Evolutionary conservation across 805 yeast species (phyloP).

Genomic region (Candida lessepsii): DNA sequence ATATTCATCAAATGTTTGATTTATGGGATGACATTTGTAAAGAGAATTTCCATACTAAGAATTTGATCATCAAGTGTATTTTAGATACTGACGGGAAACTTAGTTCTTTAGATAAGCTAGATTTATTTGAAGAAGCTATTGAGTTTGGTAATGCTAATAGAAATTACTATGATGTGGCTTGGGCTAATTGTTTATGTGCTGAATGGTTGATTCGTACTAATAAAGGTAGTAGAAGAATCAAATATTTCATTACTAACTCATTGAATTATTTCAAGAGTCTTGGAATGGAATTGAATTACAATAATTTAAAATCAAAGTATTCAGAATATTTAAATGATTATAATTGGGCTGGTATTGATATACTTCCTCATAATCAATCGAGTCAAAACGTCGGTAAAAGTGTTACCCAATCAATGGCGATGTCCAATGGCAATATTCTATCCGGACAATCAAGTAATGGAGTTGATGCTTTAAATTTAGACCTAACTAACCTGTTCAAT

Average conservation of each 20-base stretch:
- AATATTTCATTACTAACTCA: slow-evolving; percentile 37
- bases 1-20: slow-evolving; percentile 24
- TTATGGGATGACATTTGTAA: slow-evolving; percentile 38
- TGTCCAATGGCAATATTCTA: background rate
- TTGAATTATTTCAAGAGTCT: slow-evolving; percentile 30
- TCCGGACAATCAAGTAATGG: background rate
- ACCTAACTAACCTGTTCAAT: background rate
- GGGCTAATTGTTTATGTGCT: slow-evolving; percentile 43
- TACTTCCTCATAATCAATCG: background rate
- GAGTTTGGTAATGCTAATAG: slow-evolving; percentile 31
- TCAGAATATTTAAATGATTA: slow-evolving; percentile 25
- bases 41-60: slow-evolving; percentile 37
- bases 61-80: slow-evolving; percentile 32
- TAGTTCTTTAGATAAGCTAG: slow-evolving; percentile 36
- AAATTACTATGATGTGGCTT: slow-evolving; percentile 37
- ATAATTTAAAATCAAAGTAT: slow-evolving; percentile 25
- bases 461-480: background rate
- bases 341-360: slow-evolving; percentile 31
- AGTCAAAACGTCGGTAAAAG: no score
- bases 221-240: slow-evolving; percentile 30
- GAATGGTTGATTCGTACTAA: slow-evolving; percentile 30
- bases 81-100: slow-evolving; percentile 16
- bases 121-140: slow-evolving; percentile 46
- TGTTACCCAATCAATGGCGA: no score
- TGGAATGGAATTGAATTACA: slow-evolving; percentile 24